Evolutionary conservation across 1,284 basidiomycete species (phyloP).

Genomic region (Naganishia cerealis): DNA sequence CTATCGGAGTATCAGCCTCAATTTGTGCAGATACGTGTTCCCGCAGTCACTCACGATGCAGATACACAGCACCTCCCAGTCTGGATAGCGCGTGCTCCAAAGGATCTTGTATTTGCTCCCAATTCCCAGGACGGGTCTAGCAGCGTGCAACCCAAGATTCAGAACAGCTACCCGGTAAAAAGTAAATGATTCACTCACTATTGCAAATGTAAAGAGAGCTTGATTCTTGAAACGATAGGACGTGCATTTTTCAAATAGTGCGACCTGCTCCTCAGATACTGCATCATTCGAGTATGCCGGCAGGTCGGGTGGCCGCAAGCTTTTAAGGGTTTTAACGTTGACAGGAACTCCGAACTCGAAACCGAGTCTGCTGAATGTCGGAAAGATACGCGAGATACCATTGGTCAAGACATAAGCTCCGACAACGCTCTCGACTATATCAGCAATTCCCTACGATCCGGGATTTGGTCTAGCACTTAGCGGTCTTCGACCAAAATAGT

Average conservation of each 20-base stretch:
- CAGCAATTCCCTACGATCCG: conserved; percentile 5
- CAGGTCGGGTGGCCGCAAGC: background rate
- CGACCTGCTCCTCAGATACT: background rate
- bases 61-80: background rate
- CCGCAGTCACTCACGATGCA: conserved; percentile 11
- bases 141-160: background rate
- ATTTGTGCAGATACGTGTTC: background rate
- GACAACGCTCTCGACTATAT: conserved; percentile 20
- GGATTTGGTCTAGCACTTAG: background rate
- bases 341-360: conserved; percentile 6
- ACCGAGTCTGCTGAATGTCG: conserved; percentile 7
- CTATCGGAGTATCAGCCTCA: background rate
- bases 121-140: background rate
- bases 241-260: background rate
- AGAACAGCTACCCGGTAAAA: background rate
- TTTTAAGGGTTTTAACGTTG: background rate
- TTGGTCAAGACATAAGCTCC: conserved; percentile 13
- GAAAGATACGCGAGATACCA: conserved; percentile 4
- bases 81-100: background rate
- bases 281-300: background rate
- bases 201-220: conserved; percentile 1
- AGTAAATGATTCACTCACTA: background rate
- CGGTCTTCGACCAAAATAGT: background rate
- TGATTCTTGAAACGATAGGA: background rate
- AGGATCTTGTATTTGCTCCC: background rate